Percentiles rank a stretch among this genome's conserved stretches.
Conservation (phyloP, 257 asterid species). For the Nyctanthes arbortristis region DNA sequence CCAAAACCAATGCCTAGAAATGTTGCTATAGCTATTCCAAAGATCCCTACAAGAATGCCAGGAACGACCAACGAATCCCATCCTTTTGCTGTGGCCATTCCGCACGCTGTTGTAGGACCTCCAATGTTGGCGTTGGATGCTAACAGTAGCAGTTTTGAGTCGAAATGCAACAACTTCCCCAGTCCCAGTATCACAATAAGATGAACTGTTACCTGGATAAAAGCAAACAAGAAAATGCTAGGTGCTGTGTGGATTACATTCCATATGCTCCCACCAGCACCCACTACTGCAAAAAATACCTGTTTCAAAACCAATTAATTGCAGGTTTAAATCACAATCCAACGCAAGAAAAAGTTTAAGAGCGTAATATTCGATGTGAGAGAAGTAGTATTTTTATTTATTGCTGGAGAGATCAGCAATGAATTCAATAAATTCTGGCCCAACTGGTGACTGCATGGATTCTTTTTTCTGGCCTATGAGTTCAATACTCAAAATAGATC, state of each 20-base stretch:
- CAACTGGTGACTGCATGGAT: no score
- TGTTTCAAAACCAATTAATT: constrained; percentile 30
- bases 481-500: no score
- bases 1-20: constrained; percentile 83
- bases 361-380: no score
- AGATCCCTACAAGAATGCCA: constrained; percentile 70
- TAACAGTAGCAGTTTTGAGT: constrained; percentile 49
- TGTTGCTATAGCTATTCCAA: constrained; percentile 75
- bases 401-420: no score
- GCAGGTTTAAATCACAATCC: constrained; percentile 1
- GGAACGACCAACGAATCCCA: constrained; percentile 76
- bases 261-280: constrained; percentile 84
- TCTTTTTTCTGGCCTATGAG: no score
- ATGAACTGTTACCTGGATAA: constrained; percentile 71
- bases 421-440: no score
- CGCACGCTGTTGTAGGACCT: constrained; percentile 88
- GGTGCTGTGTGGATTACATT: constrained; percentile 78
- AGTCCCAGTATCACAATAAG: constrained; percentile 55
- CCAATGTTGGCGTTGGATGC: constrained; percentile 93
- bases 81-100: constrained; percentile 87
- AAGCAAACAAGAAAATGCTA: constrained; percentile 71
- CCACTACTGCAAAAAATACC: constrained; percentile 77
- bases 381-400: no score
- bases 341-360: no score
- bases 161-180: constrained; percentile 56